Conservation (phyloP, 257 asterid species). For the Lycium ferocissimum region DNA sequence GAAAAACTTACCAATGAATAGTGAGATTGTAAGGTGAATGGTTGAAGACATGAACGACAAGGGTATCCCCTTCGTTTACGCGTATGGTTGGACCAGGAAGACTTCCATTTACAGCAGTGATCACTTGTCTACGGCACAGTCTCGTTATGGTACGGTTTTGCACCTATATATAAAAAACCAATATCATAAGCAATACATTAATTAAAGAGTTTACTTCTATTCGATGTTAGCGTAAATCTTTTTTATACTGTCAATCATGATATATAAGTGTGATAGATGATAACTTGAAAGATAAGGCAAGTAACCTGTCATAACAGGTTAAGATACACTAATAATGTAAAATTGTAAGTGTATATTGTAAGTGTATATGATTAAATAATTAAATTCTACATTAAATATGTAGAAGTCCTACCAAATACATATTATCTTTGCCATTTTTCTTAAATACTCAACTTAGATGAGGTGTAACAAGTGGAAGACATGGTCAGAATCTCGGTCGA, state of each 20-base stretch:
- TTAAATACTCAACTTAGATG: neutral
- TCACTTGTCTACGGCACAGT: constrained; percentile 57
- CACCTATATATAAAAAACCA: constrained; percentile 49
- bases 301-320: too few species aligned
- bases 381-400: too few species aligned
- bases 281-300: too few species aligned
- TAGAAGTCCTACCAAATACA: too few species aligned
- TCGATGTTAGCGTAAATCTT: neutral
- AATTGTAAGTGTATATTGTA: too few species aligned
- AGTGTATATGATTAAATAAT: too few species aligned
- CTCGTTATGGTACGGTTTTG: constrained; percentile 52
- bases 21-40: constrained; percentile 63
- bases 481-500: neutral
- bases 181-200: neutral
- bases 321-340: too few species aligned
- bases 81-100: constrained; percentile 72
- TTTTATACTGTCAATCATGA: neutral
- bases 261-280: too few species aligned
- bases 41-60: constrained; percentile 60
- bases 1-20: constrained; percentile 66
- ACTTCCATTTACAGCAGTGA: constrained; percentile 70
- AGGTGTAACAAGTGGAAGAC: neutral
- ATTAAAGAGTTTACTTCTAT: neutral
- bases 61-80: constrained; percentile 70
- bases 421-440: neutral